These are phyloP conservation scores for Leccinum fibrillosum DNA, from an alignment of 768 basidiomycete genomes.

Conservation along the genomic window DNA sequence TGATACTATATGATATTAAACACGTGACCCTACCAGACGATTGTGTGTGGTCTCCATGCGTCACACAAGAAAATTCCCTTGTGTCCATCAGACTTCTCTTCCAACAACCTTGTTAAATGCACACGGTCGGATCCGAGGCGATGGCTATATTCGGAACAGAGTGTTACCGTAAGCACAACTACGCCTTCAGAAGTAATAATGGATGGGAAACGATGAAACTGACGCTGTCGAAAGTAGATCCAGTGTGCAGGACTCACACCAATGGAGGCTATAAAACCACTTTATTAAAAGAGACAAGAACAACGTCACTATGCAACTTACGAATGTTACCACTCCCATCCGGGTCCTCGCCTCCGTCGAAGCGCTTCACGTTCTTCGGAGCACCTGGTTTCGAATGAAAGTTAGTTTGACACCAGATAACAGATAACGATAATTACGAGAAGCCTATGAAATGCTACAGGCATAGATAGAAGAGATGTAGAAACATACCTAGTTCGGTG, in stretches of 20 bases:
- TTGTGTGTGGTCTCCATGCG: not conserved
- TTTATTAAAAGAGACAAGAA: not conserved
- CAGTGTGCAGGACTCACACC: conserved; percentile 47
- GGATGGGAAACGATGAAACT: conserved; percentile 7
- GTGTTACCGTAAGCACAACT: conserved; percentile 4
- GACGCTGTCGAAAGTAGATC: conserved; percentile 46
- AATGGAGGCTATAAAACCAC: conserved; percentile 35
- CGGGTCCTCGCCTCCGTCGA: conserved; percentile 44
- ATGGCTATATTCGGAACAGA: conserved; percentile 20
- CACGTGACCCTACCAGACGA: not conserved
- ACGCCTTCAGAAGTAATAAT: not conserved
- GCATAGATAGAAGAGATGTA: not conserved
- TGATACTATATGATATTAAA: not conserved
- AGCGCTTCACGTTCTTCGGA: conserved; percentile 38
- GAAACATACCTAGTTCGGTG: conserved; percentile 34
- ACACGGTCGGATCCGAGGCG: conserved; percentile 32
- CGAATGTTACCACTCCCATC: conserved; percentile 47
- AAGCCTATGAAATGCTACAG: not conserved
- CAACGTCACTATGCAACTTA: conserved; percentile 20
- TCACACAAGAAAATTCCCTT: not conserved
- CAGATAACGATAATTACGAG: not conserved
- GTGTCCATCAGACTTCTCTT: conserved; percentile 1
- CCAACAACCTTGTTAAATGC: conserved; percentile 14
- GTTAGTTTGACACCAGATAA: conserved; percentile 2
- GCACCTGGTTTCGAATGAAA: conserved; percentile 16